A percentile compares a stretch with the other conserved stretches of the same genome.
These are phyloP conservation scores for Globisporangium cederbergense DNA, from an alignment of 352 stramenopile species.

Conservation along the genomic window DNA sequence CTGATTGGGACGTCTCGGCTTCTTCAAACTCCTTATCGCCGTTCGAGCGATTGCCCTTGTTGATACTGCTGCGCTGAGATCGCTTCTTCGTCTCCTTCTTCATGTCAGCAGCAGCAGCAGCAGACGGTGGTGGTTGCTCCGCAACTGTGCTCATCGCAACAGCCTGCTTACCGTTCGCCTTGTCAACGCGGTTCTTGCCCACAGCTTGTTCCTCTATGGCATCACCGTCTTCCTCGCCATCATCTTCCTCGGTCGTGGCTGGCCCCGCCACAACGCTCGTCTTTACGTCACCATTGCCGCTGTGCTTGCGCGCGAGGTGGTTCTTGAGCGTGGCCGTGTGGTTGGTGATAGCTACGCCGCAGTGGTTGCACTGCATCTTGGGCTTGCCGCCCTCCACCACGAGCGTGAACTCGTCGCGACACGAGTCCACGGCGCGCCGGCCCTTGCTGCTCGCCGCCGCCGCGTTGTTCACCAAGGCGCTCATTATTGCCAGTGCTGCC, in stretches of 20 bases:
- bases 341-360: constrained; percentile 15
- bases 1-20: not conserved
- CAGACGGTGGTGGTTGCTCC: not conserved
- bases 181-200: not conserved
- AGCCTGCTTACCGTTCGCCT: not conserved
- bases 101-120: not conserved
- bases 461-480: not conserved
- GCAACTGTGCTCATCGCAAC: not conserved
- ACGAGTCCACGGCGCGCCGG: constrained; percentile 11
- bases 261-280: not conserved
- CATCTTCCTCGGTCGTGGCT: not conserved
- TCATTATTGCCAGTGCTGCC: not conserved
- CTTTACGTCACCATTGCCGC: not conserved
- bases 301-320: constrained; percentile 20
- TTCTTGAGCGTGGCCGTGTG: constrained; percentile 22
- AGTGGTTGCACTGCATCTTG: constrained; percentile 24
- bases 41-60: not conserved
- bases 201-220: not conserved
- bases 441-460: not conserved
- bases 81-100: constrained; percentile 9
- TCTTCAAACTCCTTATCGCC: not conserved
- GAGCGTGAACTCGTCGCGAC: constrained; percentile 20
- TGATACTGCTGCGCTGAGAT: not conserved
- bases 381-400: constrained; percentile 16
- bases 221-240: not conserved